Evolutionary conservation across 108 stramenopile species (phyloP).

Genomic region (Nannochloropsis gaditana): DNA sequence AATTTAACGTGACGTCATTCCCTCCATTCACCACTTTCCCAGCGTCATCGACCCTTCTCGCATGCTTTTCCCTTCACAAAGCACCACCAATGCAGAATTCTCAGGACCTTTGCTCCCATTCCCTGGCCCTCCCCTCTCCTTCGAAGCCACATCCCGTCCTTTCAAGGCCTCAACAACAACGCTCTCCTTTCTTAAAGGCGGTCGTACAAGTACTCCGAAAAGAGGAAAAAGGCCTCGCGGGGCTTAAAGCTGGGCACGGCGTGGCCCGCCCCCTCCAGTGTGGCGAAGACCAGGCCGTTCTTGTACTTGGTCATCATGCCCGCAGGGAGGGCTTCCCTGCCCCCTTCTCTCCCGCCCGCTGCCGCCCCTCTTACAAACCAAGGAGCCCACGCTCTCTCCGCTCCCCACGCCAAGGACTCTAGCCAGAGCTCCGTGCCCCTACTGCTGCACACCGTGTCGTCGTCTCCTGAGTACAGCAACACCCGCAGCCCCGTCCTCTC

Average conservation of each 20-base stretch:
- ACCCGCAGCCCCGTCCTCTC: not conserved
- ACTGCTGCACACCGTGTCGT: not conserved
- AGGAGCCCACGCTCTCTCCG: not conserved
- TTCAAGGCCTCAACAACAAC: no score
- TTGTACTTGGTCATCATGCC: not conserved
- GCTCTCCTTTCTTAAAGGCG: not conserved
- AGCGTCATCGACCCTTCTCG: no score
- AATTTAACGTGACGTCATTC: no score
- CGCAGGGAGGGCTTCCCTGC: not conserved
- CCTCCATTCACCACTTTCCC: no score
- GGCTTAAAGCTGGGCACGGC: not conserved
- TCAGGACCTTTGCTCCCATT: no score
- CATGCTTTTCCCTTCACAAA: no score
- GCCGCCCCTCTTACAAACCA: not conserved
- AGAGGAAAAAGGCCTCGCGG: not conserved
- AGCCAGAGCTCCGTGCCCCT: not conserved
- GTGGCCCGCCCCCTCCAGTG: not conserved
- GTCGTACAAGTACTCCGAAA: not conserved
- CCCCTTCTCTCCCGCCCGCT: not conserved
- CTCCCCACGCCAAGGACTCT: not conserved
- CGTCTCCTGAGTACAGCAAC: not conserved
- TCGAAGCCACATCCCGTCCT: no score
- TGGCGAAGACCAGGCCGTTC: not conserved
- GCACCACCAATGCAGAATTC: no score
- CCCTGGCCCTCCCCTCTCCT: no score